These are phyloP conservation scores for Pelargonium myrrhifolium DNA, from an alignment of 441 rosid species.

Conservation along the genomic window DNA sequence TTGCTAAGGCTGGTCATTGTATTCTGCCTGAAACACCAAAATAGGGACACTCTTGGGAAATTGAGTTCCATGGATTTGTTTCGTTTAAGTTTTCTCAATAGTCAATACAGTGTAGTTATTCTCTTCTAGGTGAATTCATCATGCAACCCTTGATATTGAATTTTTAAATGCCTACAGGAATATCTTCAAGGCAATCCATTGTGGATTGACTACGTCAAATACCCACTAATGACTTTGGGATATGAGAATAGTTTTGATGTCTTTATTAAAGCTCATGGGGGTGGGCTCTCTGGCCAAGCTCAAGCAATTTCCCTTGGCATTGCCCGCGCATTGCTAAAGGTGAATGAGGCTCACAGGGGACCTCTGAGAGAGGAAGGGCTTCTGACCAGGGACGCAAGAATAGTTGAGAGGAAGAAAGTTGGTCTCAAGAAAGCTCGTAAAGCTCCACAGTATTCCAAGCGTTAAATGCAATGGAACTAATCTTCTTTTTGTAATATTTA, in stretches of 20 bases:
- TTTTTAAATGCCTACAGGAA: constrained; percentile 43
- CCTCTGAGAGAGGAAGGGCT: constrained; percentile 77
- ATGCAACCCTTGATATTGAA: constrained; percentile 12
- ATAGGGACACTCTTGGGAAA: background rate
- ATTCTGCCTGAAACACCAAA: background rate
- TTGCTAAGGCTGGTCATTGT: background rate
- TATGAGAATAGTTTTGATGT: constrained; percentile 78
- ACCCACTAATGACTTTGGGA: constrained; percentile 64
- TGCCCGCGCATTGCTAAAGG: constrained; percentile 82
- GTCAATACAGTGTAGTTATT: background rate
- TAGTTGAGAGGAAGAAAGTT: constrained; percentile 90
- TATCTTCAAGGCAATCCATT: constrained; percentile 91
- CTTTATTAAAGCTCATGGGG: constrained; percentile 89
- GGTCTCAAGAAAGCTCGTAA: constrained; percentile 97
- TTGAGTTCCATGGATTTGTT: background rate
- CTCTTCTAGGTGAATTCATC: background rate
- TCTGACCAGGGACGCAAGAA: constrained; percentile 78
- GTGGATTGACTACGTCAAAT: constrained; percentile 84
- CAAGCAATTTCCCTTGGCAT: constrained; percentile 85
- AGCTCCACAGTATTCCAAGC: constrained; percentile 87
- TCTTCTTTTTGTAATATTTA: background rate
- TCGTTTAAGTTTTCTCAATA: too few relatives aligned
- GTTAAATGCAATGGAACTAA: constrained; percentile 16
- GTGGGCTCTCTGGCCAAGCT: constrained; percentile 94
- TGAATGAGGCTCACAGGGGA: constrained; percentile 57